A percentile compares a stretch with the other conserved stretches of the same genome.
Evolutionary conservation across 805 yeast species (phyloP).

Genomic region (Lachancea sp.): DNA sequence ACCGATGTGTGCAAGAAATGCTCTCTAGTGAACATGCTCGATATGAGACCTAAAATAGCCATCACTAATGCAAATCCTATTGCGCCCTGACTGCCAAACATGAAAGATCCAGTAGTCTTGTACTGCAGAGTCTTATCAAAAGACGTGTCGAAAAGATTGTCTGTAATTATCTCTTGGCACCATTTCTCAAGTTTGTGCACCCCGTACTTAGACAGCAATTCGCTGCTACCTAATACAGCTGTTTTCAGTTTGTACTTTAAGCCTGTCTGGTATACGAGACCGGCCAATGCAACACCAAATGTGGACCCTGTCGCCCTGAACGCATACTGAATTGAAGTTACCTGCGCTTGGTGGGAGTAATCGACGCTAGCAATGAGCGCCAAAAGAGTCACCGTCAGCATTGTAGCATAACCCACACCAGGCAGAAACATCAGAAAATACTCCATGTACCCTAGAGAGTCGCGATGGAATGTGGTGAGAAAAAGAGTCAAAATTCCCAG

Average conservation of each 20-base stretch:
- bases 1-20: conserved; percentile 47
- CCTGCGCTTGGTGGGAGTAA: conserved; percentile 62
- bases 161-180: conserved; percentile 6
- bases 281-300: conserved; percentile 62
- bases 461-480: conserved; percentile 15
- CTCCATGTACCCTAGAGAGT: conserved; percentile 34
- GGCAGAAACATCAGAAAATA: conserved; percentile 43
- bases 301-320: conserved; percentile 79
- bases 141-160: conserved; percentile 8
- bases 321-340: conserved; percentile 81
- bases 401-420: conserved; percentile 61
- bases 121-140: conserved; percentile 38
- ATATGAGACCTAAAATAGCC: conserved; percentile 36
- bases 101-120: conserved; percentile 41
- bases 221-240: conserved; percentile 10
- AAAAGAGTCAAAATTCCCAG: conserved; percentile 41
- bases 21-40: conserved; percentile 46
- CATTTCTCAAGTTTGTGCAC: conserved; percentile 1
- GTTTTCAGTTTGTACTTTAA: conserved; percentile 31
- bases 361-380: conserved; percentile 76
- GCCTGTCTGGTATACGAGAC: conserved; percentile 55
- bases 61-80: conserved; percentile 40
- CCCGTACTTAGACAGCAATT: conserved; percentile 3
- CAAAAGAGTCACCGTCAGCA: conserved; percentile 63
- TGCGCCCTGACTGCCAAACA: conserved; percentile 44